A percentile compares a stretch with the other conserved stretches of the same genome.
These are phyloP conservation scores for Acrocalymma vagum DNA, from an alignment of 2,329 filamentous ascomycete species.

Conservation along the genomic window DNA sequence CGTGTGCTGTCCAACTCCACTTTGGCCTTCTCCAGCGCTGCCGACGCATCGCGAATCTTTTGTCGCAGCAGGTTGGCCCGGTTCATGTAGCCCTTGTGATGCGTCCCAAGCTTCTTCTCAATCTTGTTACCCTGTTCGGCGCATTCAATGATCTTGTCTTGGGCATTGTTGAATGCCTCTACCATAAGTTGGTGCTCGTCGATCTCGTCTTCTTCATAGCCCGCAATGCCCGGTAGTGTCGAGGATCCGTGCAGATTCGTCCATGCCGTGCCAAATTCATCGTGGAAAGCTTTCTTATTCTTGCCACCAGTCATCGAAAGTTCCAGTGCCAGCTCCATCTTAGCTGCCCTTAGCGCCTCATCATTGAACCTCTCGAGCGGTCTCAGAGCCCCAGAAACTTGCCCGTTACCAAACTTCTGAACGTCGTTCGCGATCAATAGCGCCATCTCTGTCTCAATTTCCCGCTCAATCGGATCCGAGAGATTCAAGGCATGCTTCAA, in stretches of 20 bases:
- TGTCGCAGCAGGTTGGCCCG: slow-evolving; percentile 80
- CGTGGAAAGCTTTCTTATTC: slow-evolving; percentile 56
- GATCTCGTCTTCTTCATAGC: slow-evolving; percentile 80
- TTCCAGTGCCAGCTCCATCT: slow-evolving; percentile 78
- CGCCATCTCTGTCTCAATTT: slow-evolving; percentile 81
- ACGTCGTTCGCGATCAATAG: slow-evolving; percentile 85
- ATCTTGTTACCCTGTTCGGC: slow-evolving; percentile 86
- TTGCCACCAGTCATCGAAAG: slow-evolving; percentile 61
- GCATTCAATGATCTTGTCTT: slow-evolving; percentile 75
- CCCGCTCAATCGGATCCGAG: slow-evolving; percentile 69
- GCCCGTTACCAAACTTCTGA: slow-evolving; percentile 73
- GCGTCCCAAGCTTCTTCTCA: slow-evolving; percentile 89
- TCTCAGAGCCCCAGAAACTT: slow-evolving; percentile 68
- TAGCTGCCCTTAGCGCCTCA: slow-evolving; percentile 74
- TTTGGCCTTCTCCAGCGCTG: slow-evolving; percentile 76
- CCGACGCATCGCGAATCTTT: slow-evolving; percentile 80
- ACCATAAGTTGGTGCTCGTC: slow-evolving; percentile 72
- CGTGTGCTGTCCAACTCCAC: slow-evolving; percentile 77
- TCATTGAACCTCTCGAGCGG: slow-evolving; percentile 74
- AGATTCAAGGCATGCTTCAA: slow-evolving; percentile 69
- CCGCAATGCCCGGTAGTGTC: slow-evolving; percentile 79
- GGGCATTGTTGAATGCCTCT: slow-evolving; percentile 77
- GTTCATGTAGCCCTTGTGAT: slow-evolving; percentile 89
- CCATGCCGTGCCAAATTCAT: slow-evolving; percentile 56
- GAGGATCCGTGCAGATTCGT: slow-evolving; percentile 56